A percentile compares a stretch with the other conserved stretches of the same genome.
Conservation (phyloP, 1,139 yeast genomes). For the Diutina ranongensis region DNA sequence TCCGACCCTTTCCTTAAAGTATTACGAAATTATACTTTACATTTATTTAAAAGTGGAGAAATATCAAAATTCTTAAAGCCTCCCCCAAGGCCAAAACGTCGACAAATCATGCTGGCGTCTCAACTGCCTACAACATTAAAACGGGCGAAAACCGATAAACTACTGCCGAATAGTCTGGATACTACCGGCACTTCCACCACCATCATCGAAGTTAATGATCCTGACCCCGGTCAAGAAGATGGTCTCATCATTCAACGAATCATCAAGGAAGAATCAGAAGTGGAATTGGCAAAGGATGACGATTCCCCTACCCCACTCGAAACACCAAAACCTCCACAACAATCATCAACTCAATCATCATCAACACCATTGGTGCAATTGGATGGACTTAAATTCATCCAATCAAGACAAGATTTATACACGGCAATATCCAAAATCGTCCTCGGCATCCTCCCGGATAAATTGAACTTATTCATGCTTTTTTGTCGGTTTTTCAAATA, state of each 20-base stretch:
- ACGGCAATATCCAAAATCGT: background rate
- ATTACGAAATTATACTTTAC: constrained; percentile 25
- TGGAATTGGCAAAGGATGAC: constrained; percentile 10
- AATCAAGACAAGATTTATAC: background rate
- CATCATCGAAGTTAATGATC: background rate
- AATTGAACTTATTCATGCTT: constrained; percentile 3
- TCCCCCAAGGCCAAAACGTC: background rate
- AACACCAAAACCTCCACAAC: background rate
- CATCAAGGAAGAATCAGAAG: constrained; percentile 1
- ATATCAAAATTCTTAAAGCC: constrained; percentile 20
- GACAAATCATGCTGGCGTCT: background rate
- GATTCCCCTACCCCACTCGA: background rate
- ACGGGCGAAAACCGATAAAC: background rate
- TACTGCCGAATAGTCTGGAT: background rate
- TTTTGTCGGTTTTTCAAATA: constrained; percentile 12
- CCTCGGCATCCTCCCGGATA: background rate
- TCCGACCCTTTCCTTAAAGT: constrained; percentile 31
- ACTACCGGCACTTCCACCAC: background rate
- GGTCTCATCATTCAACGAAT: background rate
- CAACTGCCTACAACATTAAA: background rate
- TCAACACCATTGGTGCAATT: background rate
- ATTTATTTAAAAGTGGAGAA: constrained; percentile 25
- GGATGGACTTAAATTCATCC: too few species aligned
- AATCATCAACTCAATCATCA: background rate
- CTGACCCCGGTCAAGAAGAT: background rate